A percentile compares a stretch with the other conserved stretches of the same genome.
Evolutionary conservation across 225 moss, liverwort and hornwort genomes (phyloP).

Genomic region (Physcomitrellopsis africana): DNA sequence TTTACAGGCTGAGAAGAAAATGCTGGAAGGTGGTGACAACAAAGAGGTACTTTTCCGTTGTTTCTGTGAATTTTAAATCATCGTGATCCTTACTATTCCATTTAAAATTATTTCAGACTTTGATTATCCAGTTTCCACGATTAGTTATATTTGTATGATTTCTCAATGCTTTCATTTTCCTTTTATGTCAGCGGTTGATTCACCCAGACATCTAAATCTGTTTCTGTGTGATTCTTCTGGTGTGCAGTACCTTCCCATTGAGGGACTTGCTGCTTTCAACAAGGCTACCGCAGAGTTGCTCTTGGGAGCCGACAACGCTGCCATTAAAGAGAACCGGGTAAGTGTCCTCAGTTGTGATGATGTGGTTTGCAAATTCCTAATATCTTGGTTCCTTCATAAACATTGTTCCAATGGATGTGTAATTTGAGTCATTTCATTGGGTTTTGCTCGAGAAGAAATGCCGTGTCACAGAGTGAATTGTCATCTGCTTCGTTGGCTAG

Average conservation of each 20-base stretch:
- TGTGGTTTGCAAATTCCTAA: not conserved
- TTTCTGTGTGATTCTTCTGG: not conserved
- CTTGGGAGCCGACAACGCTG: slow-evolving; percentile 73
- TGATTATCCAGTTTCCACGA: not conserved
- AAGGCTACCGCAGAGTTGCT: slow-evolving; percentile 91
- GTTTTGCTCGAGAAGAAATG: not conserved
- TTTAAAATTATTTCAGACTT: not conserved
- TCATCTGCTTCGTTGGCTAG: no score
- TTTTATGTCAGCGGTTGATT: no score
- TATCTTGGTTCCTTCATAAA: not conserved
- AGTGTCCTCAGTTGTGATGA: slow-evolving; percentile 10
- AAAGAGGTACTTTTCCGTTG: slow-evolving; percentile 63
- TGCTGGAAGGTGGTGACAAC: slow-evolving; percentile 81
- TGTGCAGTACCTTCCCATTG: slow-evolving; percentile 85
- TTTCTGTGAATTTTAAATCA: no score
- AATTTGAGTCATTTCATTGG: not conserved
- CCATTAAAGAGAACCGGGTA: slow-evolving; percentile 79
- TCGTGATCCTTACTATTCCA: not conserved
- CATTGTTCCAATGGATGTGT: not conserved
- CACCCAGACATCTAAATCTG: not conserved
- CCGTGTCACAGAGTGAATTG: no score
- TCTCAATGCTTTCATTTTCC: no score
- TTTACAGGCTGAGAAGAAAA: slow-evolving; percentile 78
- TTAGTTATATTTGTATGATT: no score
- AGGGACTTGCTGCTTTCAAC: slow-evolving; percentile 91